phyloP scores from a whole-genome alignment of 768 basidiomycete genomes.

The Kwoniella newhampshirensis region DNA sequence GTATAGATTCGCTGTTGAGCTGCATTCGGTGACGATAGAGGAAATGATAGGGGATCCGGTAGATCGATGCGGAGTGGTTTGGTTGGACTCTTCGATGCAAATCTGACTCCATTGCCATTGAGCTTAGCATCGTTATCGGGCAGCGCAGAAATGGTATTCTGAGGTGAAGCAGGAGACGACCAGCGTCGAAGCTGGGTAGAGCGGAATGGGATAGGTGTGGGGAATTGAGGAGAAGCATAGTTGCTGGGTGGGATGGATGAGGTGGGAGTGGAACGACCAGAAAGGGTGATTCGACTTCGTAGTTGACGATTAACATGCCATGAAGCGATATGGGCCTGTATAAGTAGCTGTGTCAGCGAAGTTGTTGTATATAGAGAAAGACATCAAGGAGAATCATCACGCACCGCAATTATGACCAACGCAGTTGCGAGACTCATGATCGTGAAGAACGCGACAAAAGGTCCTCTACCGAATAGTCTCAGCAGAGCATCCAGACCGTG shows the following conservation, averaged over 20 bases:
- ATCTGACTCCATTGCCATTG: constrained; percentile 11
- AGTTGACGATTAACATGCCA: constrained; percentile 58
- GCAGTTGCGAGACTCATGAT: constrained; percentile 65
- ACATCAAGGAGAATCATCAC: constrained; percentile 15
- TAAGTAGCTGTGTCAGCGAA: not conserved
- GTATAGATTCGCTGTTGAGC: constrained; percentile 59
- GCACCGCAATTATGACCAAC: constrained; percentile 64
- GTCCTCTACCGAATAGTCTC: constrained; percentile 67
- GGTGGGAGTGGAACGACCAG: constrained; percentile 20
- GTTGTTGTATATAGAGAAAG: not conserved
- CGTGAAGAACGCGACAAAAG: constrained; percentile 80
- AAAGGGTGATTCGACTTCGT: constrained; percentile 13
- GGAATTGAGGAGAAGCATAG: constrained; percentile 36
- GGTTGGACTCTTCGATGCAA: constrained; percentile 26
- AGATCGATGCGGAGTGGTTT: constrained; percentile 2
- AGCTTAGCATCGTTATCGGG: not conserved
- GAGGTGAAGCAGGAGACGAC: constrained; percentile 17
- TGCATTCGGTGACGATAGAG: constrained; percentile 10
- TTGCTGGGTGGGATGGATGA: constrained; percentile 28
- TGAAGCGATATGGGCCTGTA: constrained; percentile 71
- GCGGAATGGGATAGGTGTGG: constrained; percentile 39
- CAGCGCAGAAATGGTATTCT: no score
- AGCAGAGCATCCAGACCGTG: constrained; percentile 84
- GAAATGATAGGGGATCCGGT: not conserved
- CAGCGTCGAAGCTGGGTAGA: constrained; percentile 21